Evolutionary conservation across 2,329 filamentous ascomycete species (phyloP).

Genomic region (Ophiocordyceps polyrhachis-furcata): DNA sequence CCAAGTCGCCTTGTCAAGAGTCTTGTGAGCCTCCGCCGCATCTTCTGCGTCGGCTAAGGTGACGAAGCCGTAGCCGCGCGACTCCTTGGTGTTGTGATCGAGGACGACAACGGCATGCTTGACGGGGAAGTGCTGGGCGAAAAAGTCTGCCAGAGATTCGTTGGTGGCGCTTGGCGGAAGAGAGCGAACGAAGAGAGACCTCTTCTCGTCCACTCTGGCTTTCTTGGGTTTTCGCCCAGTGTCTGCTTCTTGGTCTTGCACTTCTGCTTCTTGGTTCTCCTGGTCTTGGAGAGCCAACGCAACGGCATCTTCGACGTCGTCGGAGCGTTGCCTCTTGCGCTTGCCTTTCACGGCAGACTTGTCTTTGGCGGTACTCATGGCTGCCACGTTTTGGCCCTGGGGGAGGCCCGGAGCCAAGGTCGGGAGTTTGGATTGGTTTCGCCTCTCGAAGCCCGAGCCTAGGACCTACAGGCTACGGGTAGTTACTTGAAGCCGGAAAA

Average conservation of each 20-base stretch:
- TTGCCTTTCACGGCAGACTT: slow-evolving; percentile 11
- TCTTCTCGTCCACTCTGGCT: slow-evolving; percentile 37
- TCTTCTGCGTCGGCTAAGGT: slow-evolving; percentile 92
- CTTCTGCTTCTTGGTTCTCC: not conserved
- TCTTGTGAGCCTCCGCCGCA: slow-evolving; percentile 59
- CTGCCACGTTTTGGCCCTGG: too few species aligned
- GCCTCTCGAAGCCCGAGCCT: not conserved
- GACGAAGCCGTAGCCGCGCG: slow-evolving; percentile 88
- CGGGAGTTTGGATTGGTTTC: not conserved
- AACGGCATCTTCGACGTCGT: slow-evolving; percentile 14
- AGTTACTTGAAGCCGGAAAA: not conserved
- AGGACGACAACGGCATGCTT: slow-evolving; percentile 90
- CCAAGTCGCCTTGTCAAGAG: slow-evolving; percentile 61
- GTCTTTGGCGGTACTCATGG: slow-evolving; percentile 5
- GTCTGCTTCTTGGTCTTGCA: slow-evolving; percentile 10
- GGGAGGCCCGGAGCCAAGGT: not conserved
- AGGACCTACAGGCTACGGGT: too few species aligned
- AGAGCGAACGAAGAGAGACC: slow-evolving; percentile 79
- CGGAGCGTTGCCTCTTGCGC: slow-evolving; percentile 17
- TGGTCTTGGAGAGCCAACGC: slow-evolving; percentile 11
- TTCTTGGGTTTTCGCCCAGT: slow-evolving; percentile 26
- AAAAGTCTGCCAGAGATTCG: slow-evolving; percentile 69
- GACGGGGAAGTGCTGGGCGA: slow-evolving; percentile 84
- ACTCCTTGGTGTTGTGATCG: slow-evolving; percentile 70
- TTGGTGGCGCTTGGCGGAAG: slow-evolving; percentile 62